phyloP scores from a whole-genome alignment of 2,329 filamentous ascomycete genomes.

The Neurospora sp. region DNA sequence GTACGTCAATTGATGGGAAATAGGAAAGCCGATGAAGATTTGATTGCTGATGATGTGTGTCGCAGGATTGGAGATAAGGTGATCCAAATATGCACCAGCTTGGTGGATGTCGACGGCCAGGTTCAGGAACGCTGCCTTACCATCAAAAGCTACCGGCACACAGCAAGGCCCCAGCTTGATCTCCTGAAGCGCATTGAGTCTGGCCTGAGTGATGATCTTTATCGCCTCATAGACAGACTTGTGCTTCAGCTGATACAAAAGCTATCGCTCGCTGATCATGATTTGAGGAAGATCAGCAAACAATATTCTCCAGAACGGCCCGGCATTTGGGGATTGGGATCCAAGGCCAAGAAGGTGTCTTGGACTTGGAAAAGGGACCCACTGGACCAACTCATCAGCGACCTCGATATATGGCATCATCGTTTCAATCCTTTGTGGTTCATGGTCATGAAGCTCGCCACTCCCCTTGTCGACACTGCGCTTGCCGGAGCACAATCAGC shows the following conservation, averaged over 20 bases:
- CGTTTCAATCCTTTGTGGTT: slow-evolving; percentile 16
- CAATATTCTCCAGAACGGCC: background rate
- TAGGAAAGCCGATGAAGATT: too few species aligned
- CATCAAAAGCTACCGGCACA: background rate
- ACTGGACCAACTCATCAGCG: slow-evolving; percentile 11
- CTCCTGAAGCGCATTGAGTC: background rate
- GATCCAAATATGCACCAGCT: background rate
- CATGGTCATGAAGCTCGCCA: slow-evolving; percentile 14
- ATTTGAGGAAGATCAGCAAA: background rate
- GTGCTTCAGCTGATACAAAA: background rate
- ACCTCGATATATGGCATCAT: slow-evolving; percentile 18
- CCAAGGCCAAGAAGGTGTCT: slow-evolving; percentile 7
- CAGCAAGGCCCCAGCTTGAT: background rate
- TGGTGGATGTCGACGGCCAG: background rate
- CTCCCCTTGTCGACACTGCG: slow-evolving; percentile 11
- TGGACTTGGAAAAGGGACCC: slow-evolving; percentile 9
- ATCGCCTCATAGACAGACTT: background rate
- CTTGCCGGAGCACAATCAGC: slow-evolving; percentile 1
- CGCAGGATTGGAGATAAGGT: background rate
- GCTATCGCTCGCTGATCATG: background rate
- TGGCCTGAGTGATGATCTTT: background rate
- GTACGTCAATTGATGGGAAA: too few species aligned
- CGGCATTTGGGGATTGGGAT: background rate
- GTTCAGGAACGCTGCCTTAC: background rate
- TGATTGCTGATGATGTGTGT: background rate